Base-by-base conservation (phyloP, 805 yeast species). In the Torulaspora indica region DNA sequence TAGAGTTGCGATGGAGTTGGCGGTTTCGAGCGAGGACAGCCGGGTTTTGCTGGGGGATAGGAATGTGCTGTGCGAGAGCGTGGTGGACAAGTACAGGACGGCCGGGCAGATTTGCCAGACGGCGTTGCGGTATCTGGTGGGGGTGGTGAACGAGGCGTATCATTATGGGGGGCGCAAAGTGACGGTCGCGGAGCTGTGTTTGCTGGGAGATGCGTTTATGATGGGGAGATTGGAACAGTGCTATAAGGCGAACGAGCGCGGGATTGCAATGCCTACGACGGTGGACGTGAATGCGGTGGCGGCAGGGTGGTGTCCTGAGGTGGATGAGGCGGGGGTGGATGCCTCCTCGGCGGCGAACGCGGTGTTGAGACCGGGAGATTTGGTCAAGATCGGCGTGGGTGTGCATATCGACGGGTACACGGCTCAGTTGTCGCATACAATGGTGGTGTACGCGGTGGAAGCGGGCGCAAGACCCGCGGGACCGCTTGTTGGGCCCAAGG, bases 341-440 rank as follows among this genome's bases (percentile, higher is more conserved):
- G n/a, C n/a, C n/a, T n/a, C n/a, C n/a, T n/a, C n/a, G n/a, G n/a
- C n/a, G n/a, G n/a, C n/a, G n/a, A n/a, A n/a, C 22, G 63, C 64
- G 34, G 28, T 56, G 14, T 57, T 69, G 53, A 63, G 63, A 42
- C 78, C 79, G 18, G 98, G 98, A 40, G 97, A 93, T 64, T 74
- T 90, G 38, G 87, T 87, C 27, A 90, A 91, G 49, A 76, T 93
- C 46, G 72, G 85, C 9, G 73, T 91, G 23, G 98, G 97, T 38
- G 90, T 84, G 47, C 97, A 93, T 52, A 78, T 93, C 54, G 98
- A 93, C 66, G 98, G 98, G 44, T 93, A 90, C 70, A 85, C 97
- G 9, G 81, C 95, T 1, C 78, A 80, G 62, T 80, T 79, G 8
- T 79, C 95, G 23, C 98, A 93, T 66, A 90, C 97, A 1, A 60